A percentile compares a stretch with the other conserved stretches of the same genome.
These are phyloP conservation scores for Podaxis sp. DNA, from an alignment of 768 basidiomycete genomes.

Conservation along the genomic window DNA sequence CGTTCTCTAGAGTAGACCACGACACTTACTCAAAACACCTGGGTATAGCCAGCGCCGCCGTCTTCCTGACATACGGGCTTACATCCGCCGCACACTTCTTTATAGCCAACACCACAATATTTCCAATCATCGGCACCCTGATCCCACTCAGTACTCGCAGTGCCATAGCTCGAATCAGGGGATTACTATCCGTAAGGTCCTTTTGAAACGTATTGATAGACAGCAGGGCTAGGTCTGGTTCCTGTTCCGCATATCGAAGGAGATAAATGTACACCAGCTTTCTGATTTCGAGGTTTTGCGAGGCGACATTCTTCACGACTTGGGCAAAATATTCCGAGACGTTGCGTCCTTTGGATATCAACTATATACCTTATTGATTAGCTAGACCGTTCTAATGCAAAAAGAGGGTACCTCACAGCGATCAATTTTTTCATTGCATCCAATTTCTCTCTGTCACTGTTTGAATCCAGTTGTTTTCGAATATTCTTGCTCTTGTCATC, in stretches of 20 bases:
- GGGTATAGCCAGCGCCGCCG: slow-evolving; percentile 84
- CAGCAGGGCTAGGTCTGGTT: slow-evolving; percentile 91
- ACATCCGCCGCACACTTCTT: slow-evolving; percentile 89
- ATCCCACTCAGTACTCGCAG: slow-evolving; percentile 91
- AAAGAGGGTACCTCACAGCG: slow-evolving; percentile 55
- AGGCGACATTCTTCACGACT: slow-evolving; percentile 96
- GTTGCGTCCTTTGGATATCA: slow-evolving; percentile 89
- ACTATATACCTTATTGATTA: slow-evolving; percentile 35
- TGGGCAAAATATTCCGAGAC: slow-evolving; percentile 93
- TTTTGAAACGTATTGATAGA: slow-evolving; percentile 99
- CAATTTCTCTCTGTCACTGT: slow-evolving; percentile 83
- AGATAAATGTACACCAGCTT: slow-evolving; percentile 99
- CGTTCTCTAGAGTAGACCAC: background rate
- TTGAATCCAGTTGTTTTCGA: slow-evolving; percentile 81
- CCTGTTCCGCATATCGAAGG: slow-evolving; percentile 85
- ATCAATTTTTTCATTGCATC: slow-evolving; percentile 95
- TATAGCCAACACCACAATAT: slow-evolving; percentile 81
- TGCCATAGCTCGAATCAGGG: slow-evolving; percentile 95
- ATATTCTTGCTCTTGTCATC: slow-evolving; percentile 79
- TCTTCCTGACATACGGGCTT: slow-evolving; percentile 93
- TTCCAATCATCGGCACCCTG: slow-evolving; percentile 83
- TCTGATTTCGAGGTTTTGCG: slow-evolving; percentile 87
- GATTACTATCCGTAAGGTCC: slow-evolving; percentile 88
- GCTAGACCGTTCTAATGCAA: background rate
- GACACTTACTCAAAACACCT: slow-evolving; percentile 65